Evolutionary conservation across 257 asterid genomes (phyloP), one percentile per base, ranked within the genome.

Genomic region (Echites panduratus): DNA sequence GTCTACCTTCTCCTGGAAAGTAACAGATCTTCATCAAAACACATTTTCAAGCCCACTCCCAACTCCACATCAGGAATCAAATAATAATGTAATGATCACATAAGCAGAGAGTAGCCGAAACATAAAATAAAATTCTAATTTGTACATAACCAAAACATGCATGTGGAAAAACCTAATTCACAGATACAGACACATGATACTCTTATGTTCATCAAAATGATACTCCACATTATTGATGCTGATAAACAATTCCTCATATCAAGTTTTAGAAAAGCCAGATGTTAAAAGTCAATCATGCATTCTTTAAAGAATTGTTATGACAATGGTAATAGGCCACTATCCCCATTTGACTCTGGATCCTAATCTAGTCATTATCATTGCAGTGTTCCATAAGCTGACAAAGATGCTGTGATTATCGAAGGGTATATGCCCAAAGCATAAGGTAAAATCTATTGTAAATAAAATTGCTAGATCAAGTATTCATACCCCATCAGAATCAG

Each of bases 401-500:
- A 43, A 6, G 12, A 19, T 1, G 50, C 27, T 5, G 26, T 8
- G 16, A 26, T 38, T 35, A 54, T 43, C 40, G 57, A 50, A 71
- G 16, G 56, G 56, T n/a, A 38, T 13, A 5, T 38, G 56, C 45
- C 27, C 43, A 17, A n/a, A 14, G 41, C 9, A 52, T 19, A 20
- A 4, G 27, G 7, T 32, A 68, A 57, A 40, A 40, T 29, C 41
- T 11, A 45, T 19, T 7, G 44, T 24, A 67, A 48, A 48, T 20
- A n/a, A 1, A 53, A 59, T 19, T 4, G 19, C 9, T 61, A 4
- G 19, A 1, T 3, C 38, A 32, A 1, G 38, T 32, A 3, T 29
- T 16, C 93, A 68, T 91, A 94, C 99, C 97, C 95, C 97, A 35
- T 88, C 92, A 58, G 97, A 89, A 76, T 89, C 90, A 61, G 70